Evolutionary conservation across 2,329 filamentous ascomycete genomes (phyloP).

Genomic region (Calycina herbarum): DNA sequence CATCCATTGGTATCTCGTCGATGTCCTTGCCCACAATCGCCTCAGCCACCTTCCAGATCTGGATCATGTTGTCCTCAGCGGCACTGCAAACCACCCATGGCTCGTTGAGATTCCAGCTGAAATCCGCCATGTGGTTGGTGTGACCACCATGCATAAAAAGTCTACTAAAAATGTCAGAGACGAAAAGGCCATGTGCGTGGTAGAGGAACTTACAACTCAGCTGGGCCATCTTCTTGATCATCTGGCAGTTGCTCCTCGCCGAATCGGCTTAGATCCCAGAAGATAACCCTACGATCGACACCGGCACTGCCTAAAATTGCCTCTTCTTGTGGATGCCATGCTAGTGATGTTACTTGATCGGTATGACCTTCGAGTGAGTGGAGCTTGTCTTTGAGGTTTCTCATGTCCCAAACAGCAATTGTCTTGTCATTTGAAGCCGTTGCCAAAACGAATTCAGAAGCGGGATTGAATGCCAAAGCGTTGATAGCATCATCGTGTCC

Average conservation of each 20-base stretch:
- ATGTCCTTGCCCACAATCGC: slow-evolving; percentile 78
- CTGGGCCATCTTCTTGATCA: slow-evolving; percentile 90
- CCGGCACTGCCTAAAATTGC: slow-evolving; percentile 87
- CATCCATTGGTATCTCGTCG: slow-evolving; percentile 72
- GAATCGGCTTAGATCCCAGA: slow-evolving; percentile 92
- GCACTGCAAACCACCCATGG: slow-evolving; percentile 96
- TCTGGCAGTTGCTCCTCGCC: slow-evolving; percentile 95
- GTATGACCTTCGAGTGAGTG: slow-evolving; percentile 87
- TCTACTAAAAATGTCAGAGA: slow-evolving; percentile 52
- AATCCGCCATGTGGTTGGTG: slow-evolving; percentile 94
- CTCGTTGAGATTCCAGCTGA: slow-evolving; percentile 96
- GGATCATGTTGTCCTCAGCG: slow-evolving; percentile 93
- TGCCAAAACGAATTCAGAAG: slow-evolving; percentile 84
- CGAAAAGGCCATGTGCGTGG: background rate
- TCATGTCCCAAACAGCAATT: slow-evolving; percentile 91
- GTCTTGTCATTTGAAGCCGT: slow-evolving; percentile 96
- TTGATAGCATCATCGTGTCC: slow-evolving; percentile 95
- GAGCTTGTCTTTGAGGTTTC: slow-evolving; percentile 85
- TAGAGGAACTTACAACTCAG: slow-evolving; percentile 72
- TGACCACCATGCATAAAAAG: slow-evolving; percentile 99
- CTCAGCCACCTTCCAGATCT: slow-evolving; percentile 88
- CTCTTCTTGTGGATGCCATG: slow-evolving; percentile 92
- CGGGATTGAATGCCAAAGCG: slow-evolving; percentile 90
- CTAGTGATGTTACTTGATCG: slow-evolving; percentile 85
- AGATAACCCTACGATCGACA: slow-evolving; percentile 90